A percentile compares a stretch with the other conserved stretches of the same genome.
Conservation (phyloP, 345 rosid species). For the Rhizophora mangle region DNA sequence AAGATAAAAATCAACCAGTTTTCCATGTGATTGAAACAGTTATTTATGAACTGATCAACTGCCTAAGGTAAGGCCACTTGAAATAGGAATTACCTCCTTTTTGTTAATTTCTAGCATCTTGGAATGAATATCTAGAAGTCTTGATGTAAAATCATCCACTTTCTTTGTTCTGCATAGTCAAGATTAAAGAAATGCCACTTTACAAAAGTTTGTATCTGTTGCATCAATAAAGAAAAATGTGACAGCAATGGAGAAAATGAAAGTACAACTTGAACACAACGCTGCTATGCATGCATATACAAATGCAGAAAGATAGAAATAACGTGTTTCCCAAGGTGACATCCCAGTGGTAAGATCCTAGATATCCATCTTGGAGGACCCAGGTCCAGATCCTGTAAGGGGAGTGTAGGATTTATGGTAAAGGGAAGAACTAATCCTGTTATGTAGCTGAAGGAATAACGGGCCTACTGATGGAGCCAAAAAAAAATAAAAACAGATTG, state of each 20-base stretch:
- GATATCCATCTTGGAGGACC: too few species aligned
- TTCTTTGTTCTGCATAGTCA: conserved; percentile 65
- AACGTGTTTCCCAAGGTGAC: too few species aligned
- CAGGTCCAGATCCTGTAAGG: too few species aligned
- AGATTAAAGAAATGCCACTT: conserved; percentile 10
- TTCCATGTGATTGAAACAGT: background rate
- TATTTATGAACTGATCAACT: background rate
- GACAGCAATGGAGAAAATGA: too few species aligned
- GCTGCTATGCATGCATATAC: too few species aligned
- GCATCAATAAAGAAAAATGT: background rate
- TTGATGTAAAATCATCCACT: conserved; percentile 84
- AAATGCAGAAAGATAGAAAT: too few species aligned
- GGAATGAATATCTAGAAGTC: conserved; percentile 89
- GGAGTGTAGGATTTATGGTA: too few species aligned
- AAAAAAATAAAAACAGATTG: background rate
- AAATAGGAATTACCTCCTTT: conserved; percentile 56
- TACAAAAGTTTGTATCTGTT: conserved; percentile 2
- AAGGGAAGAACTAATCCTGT: too few species aligned
- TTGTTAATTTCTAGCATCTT: conserved; percentile 80
- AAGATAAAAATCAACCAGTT: background rate
- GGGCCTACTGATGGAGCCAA: too few species aligned
- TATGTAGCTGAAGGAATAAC: too few species aligned
- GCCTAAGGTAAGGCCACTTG: background rate
- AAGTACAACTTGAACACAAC: too few species aligned
- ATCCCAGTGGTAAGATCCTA: too few species aligned